Base-by-base conservation (phyloP, 225 moss, liverwort and hornwort genomes). In the Polytrichum formosum region DNA sequence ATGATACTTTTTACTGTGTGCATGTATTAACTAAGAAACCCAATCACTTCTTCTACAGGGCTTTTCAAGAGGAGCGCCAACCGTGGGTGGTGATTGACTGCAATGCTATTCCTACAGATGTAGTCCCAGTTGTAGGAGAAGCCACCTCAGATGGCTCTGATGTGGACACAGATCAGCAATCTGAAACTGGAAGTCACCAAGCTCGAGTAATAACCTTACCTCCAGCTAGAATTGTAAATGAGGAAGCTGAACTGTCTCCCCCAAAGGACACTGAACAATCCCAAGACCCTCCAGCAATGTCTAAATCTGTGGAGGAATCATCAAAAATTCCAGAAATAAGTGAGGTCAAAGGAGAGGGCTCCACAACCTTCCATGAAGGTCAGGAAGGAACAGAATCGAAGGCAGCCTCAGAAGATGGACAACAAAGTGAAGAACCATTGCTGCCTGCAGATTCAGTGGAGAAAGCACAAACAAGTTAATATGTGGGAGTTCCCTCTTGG, bases 11-110 rank as follows among this genome's bases (percentile, higher is more conserved):
- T 28, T 22, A 18, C 53, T 61, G 7, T 6, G 17, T 9, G 4
- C 23, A 54, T 53, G 29, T 53, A 0, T 9, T 28, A 35, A 61
- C 26, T 61, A 7, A 26, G 26, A n/a, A 26, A 6, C 22, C 5
- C 26, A 21, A n/a, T 61, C 4, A 61, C 13, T 13, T 27, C 26
- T 63, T 27, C 31, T 83, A 75, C 84, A 96, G 96, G 59, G 79
- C 90, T 76, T 97, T 94, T 80, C 89, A 88, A 75, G 93, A 91
- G 70, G 92, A 97, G 84, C 92, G 83, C 70, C 87, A 92, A 76
- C 94, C 91, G 0, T 93, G 97, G 97, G 87, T 94, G 54, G 81
- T 88, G 19, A 97, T 97, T 63, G 89, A 97, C 73, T 97, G 97
- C 80, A 97, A 91, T 66, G 88, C 88, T 66, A 63, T 92, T 73